Evolutionary conservation across 495 filamentous ascomycete species (phyloP), one percentile per base, ranked within the genome.

Genomic region (Aspergillus sclerotioniger): DNA sequence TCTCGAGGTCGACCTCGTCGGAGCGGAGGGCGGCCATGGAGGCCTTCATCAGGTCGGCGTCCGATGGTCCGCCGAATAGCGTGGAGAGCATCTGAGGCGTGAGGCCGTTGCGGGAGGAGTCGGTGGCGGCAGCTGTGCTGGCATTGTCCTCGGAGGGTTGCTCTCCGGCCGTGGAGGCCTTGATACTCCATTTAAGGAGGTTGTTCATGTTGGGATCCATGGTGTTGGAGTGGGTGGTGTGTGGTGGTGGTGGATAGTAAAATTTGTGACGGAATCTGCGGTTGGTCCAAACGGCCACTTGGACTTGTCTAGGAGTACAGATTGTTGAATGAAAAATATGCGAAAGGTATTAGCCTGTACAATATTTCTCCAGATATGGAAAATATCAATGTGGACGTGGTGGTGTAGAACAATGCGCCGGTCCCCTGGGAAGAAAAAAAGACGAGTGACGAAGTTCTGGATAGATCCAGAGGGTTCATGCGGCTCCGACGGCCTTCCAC

Each of bases 101-200:
- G 64, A 94, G 77, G 20, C 70, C 72, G n/a, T 37, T 37, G 48
- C 71, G 64, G 6, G 67, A 54, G 33, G 79, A 70, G 10, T 69
- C 59, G n/a, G 57, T 41, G 15, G n/a, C 70, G 63, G 54, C 78
- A 67, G 33, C 7, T 10, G 9, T 47, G 44, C 16, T n/a, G 12
- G 25, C 16, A 8, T 47, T 17, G 44, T 47, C 20, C 37, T 69
- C 64, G 54, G 63, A 60, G 32, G 64, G 62, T 16, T 69, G 65
- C 71, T 20, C 17, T 32, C 48, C 29, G 10, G 25, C 2, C 5
- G 61, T 60, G 13, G 88, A 87, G 76, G 96, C 90, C 68, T 96
- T 83, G 72, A 98, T 87, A 71, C 88, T 81, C 94, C 94, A 98
- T 84, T 90, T 90, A 54, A 98, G 87, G 76, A 98, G 89, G 62